phyloP scores from a whole-genome alignment of 176 grass and related monocot genomes.

The Aegilops tauschii region DNA sequence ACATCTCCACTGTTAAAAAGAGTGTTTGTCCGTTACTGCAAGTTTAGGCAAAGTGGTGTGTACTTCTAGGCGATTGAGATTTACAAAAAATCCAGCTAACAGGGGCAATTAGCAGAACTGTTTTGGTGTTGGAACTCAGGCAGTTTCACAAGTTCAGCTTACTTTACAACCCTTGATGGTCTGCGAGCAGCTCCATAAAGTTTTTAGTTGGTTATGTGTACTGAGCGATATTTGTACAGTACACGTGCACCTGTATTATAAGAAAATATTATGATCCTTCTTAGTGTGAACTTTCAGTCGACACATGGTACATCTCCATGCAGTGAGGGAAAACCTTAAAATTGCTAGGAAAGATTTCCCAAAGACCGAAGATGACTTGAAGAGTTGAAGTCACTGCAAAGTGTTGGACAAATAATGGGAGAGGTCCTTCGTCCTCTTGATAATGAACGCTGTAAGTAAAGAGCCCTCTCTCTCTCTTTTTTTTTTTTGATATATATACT shows the following conservation, averaged over 20 bases:
- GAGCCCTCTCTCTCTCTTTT: not conserved
- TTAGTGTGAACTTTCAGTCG: constrained; percentile 6
- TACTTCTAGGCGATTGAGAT: not conserved
- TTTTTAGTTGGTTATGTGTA: not conserved
- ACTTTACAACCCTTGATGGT: not conserved
- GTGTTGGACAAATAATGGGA: constrained; percentile 97
- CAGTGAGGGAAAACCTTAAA: constrained; percentile 87
- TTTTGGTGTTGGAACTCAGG: not conserved
- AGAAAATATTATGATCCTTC: not conserved
- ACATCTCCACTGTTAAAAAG: not conserved
- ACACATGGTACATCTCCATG: constrained; percentile 32
- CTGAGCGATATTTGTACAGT: not conserved
- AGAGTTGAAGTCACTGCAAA: constrained; percentile 98
- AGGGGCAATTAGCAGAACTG: not conserved
- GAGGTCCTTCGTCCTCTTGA: constrained; percentile 98
- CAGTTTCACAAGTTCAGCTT: not conserved
- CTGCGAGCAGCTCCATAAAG: not conserved
- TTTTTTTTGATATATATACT: not conserved
- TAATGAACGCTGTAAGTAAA: constrained; percentile 83
- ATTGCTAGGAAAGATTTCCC: constrained; percentile 80
- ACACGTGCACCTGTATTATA: not conserved
- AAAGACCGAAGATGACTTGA: constrained; percentile 97
- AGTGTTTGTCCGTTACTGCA: not conserved
- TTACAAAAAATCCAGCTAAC: not conserved
- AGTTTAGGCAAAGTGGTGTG: not conserved